These are phyloP conservation scores for Pyrenula massariospora DNA, from an alignment of 495 filamentous ascomycete genomes.

Conservation along the genomic window DNA sequence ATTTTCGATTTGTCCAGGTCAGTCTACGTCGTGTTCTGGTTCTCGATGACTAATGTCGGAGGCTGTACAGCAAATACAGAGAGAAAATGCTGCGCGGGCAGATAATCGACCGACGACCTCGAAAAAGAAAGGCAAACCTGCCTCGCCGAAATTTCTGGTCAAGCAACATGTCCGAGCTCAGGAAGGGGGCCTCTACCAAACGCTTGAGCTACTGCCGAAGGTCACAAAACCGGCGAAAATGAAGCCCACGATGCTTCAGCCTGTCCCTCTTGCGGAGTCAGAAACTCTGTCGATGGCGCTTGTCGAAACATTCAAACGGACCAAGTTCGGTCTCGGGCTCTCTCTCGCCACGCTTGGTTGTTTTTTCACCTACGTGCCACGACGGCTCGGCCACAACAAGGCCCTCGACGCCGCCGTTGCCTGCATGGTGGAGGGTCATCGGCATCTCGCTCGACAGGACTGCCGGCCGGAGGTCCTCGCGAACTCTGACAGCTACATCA, in stretches of 20 bases:
- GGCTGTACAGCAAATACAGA: not conserved
- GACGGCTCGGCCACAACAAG: not conserved
- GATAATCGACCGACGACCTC: not conserved
- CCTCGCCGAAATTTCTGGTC: not conserved
- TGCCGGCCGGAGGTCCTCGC: not conserved
- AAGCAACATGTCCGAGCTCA: not conserved
- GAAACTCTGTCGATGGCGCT: not conserved
- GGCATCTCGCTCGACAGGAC: not conserved
- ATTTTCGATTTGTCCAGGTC: not conserved
- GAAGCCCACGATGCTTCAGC: not conserved
- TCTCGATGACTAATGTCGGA: not conserved
- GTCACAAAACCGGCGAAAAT: not conserved
- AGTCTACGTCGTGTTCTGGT: not conserved
- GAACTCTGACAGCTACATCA: not conserved
- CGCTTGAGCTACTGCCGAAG: not conserved
- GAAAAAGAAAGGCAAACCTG: not conserved
- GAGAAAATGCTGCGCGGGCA: not conserved
- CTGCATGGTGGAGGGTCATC: not conserved
- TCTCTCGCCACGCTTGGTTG: not conserved
- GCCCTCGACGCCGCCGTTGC: not conserved
- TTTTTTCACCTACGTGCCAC: not conserved
- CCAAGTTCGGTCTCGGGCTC: not conserved
- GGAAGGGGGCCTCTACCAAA: not conserved
- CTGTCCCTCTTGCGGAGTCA: not conserved
- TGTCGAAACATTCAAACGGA: not conserved